Evolutionary conservation across 2,329 filamentous ascomycete species (phyloP), one percentile per base, ranked within the genome.

Genomic region (Amauroascus verrucosus): DNA sequence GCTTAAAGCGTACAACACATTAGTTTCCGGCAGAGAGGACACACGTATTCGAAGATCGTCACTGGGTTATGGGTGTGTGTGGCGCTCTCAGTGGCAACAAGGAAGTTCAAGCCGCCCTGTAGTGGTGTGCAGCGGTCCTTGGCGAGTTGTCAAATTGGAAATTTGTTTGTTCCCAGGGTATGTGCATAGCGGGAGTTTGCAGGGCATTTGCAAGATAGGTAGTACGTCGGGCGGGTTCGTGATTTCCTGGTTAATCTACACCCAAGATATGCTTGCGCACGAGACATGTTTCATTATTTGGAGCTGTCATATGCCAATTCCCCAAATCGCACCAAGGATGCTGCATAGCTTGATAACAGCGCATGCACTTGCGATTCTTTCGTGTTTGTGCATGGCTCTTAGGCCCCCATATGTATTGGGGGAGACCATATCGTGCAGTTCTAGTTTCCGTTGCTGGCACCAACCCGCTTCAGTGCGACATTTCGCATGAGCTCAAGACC

Each of bases 61-160:
- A 58, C 53, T 20, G 46, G 58, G 6, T 48, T 56, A 37, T 57
- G 58, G 57, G 55, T 55, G 1, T n/a, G n/a, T 58, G 58, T 46
- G 49, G 53, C 13, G 43, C 50, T 13, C 55, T 58, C 18, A 49
- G 58, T 33, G 58, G 58, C 24, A 56, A 57, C 38, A 48, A 41
- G 20, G 26, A 56, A 20, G 45, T 40, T 28, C 54, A 58, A 48
- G 28, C 52, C 6, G 22, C 55, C n/a, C 48, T 60, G 35, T 51
- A 56, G 22, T 59, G 53, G 53, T 51, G 49, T 37, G 57, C 51
- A 20, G 57, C 58, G 13, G n/a, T 58, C 50, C 14, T 51, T 57
- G 44, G 57, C 51, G 7, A 43, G 44, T n/a, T 11, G 53, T 53
- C 22, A 43, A 18, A 16, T 40, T 58, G 33, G 20, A 26, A 30